Evolutionary conservation across 2,329 filamentous ascomycete species (phyloP), one percentile per base, ranked within the genome.

Genomic region (Exophiala lecanii-corni): DNA sequence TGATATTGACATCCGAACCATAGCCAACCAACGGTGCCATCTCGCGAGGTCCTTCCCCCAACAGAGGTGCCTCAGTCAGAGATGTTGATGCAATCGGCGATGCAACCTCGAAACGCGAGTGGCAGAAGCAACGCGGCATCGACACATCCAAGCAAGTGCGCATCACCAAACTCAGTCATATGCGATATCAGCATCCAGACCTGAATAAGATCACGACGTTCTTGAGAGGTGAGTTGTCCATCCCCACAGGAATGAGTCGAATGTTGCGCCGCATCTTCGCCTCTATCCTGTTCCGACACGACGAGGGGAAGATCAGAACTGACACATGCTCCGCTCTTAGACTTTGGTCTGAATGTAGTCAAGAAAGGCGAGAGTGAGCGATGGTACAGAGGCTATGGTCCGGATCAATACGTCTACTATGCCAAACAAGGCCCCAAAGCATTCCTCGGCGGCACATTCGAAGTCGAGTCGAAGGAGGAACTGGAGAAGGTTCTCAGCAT

Each of bases 151-250:
- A 64, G 20, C 72, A 74, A 47, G 65, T 76, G 50, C 64, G 67
- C 43, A 56, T 77, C 15, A 66, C 63, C 5, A 70, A 70, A 43
- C 47, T 75, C 3, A 64, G 65, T 2, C 73, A 76, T 46, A 74
- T 76, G 71, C 65, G 72, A 1, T 77, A 77, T 53, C 72, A 75
- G 45, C 73, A 76, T 49, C 68, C 71, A 0, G 66, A 76, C 43
- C 58, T 76, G 3, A 60, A 65, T 16, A 58, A 65, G 43, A 74
- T 75, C 33, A 73, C 68, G 3, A 66, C 58, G 2, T 76, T 69
- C 55, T 59, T 67, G 38, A 57, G 45, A 54, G 53, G 46, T 62
- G 47, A 15, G 58, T 53, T 1, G 34, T 47, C 15, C n/a, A n/a
- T 17, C 6, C 13, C 9, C 7, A 7, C n/a, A n/a, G n/a, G n/a